Evolutionary conservation across 306 rosid species (phyloP), one percentile per base, ranked within the genome.

Genomic region (Prunus campanulata): DNA sequence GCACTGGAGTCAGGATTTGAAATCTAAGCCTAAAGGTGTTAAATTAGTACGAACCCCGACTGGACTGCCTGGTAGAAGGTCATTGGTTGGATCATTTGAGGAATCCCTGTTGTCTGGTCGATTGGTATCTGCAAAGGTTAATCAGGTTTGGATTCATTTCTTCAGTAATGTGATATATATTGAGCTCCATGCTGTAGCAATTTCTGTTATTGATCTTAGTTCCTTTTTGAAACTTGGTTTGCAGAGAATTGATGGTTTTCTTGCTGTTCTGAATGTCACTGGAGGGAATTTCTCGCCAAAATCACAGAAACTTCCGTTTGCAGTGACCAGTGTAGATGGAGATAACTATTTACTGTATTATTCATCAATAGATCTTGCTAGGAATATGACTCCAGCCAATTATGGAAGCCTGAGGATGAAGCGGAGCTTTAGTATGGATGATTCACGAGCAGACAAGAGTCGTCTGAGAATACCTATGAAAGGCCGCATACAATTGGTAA

Each of bases 211-310:
- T 65, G 50, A 64, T 55, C 74, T 60, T 61, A 25, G 18, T 54
- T 50, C 16, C 13, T 68, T 39, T 61, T 68, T 47, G 15, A 66
- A 50, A 5, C 30, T 64, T 73, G 22, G 35, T 61, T 74, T 84
- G 83, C 89, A 93, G 98, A 89, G 83, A 76, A 82, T 93, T 74
- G 93, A 89, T 74, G 98, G 98, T 82, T 93, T 93, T 83, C 96
- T 93, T 79, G 95, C 95, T 47, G 83, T 87, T 78, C 73, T 93
- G 72, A 93, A 88, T 81, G 87, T 93, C 66, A 79, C 91, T 20
- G 93, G 96, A 13, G 97, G 95, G 66, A 89, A 71, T 78, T 93
- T 89, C 89, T 89, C 95, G 13, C 95, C 90, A 50, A 79, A 78
- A 60, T 73, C 93, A 59, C 89, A 76, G 78, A 93, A 91, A 84